Conservation (phyloP, 176 grass and related monocot species). For the Oryza officinalis region DNA sequence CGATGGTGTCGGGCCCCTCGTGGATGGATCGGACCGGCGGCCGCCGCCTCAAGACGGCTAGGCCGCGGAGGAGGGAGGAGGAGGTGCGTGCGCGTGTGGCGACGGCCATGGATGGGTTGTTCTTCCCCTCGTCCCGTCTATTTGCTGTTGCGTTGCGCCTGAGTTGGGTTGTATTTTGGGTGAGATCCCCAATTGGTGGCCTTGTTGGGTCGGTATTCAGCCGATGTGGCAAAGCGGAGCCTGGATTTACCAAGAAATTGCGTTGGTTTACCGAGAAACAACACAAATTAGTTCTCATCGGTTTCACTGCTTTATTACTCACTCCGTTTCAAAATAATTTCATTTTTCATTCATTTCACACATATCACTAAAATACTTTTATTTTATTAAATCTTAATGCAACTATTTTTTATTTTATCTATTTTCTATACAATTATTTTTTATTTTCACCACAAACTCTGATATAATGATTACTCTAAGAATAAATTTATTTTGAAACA, state of each 20-base stretch:
- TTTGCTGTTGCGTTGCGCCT: not conserved
- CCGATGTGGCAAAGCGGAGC: not conserved
- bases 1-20: slow-evolving; percentile 91
- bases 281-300: not conserved
- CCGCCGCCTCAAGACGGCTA: not conserved
- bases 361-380: too few relatives aligned
- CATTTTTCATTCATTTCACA: too few relatives aligned
- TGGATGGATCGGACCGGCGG: slow-evolving; percentile 48
- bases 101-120: slow-evolving; percentile 14
- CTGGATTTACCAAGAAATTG: not conserved
- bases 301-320: too few relatives aligned
- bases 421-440: too few relatives aligned
- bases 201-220: not conserved
- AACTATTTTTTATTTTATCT: too few relatives aligned
- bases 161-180: not conserved
- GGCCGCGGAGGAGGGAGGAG: slow-evolving; percentile 21
- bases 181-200: not conserved
- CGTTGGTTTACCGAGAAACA: not conserved
- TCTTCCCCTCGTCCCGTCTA: not conserved
- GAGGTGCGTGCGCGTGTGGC: slow-evolving; percentile 2
- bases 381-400: too few relatives aligned
- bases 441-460: too few relatives aligned
- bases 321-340: too few relatives aligned
- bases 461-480: too few relatives aligned
- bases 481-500: too few relatives aligned